These are phyloP conservation scores for Aspergillus carbonarius DNA, from an alignment of 2,329 filamentous ascomycete species.

Conservation along the genomic window DNA sequence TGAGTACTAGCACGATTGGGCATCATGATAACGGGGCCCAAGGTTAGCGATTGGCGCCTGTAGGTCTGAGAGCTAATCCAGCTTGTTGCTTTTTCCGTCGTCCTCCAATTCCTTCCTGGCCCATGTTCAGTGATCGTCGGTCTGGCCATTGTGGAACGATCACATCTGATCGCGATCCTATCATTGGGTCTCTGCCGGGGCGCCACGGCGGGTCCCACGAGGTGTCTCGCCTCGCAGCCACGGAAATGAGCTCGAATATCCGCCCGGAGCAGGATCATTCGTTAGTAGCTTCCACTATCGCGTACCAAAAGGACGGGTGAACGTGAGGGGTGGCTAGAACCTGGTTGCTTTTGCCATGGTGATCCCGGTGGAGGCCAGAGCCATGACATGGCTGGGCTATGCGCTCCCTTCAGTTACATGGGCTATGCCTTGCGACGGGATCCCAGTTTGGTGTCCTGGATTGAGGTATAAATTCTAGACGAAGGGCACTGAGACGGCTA, in stretches of 20 bases:
- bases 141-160: not conserved
- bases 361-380: not conserved
- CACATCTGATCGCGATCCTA: not conserved
- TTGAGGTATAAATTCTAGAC: not conserved
- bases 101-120: not conserved
- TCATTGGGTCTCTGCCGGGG: not conserved
- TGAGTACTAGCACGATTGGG: not conserved
- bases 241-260: not conserved
- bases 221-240: constrained; percentile 1
- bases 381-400: not conserved
- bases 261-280: not conserved
- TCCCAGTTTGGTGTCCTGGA: not conserved
- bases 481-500: not conserved
- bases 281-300: not conserved
- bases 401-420: not conserved
- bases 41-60: not conserved
- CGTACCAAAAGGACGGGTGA: constrained; percentile 1
- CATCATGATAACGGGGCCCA: not conserved
- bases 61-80: not conserved
- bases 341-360: not conserved
- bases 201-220: not conserved
- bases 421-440: not conserved
- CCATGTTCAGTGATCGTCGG: not conserved
- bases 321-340: not conserved
- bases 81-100: not conserved